These are phyloP conservation scores for Domatiomyces catenatus DNA, from an alignment of 2,329 filamentous ascomycete species.

Conservation along the genomic window DNA sequence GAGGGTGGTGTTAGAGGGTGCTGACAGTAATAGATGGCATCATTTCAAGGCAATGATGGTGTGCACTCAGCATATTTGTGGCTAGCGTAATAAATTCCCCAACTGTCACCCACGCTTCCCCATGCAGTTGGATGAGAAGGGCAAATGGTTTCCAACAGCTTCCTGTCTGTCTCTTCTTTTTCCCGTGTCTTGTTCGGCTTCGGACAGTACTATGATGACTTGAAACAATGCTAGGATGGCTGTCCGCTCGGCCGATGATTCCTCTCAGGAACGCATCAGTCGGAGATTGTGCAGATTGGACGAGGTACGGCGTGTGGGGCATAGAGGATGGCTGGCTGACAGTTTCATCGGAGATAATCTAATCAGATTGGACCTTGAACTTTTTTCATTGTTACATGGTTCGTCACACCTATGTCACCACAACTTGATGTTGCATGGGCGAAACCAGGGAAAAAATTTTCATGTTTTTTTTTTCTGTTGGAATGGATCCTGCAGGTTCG, in stretches of 20 bases:
- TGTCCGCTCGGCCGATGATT: neutral
- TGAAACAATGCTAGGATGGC: neutral
- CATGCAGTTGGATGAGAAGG: neutral
- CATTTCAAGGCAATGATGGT: neutral
- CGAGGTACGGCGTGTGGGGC: neutral
- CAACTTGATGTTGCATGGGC: neutral
- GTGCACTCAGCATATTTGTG: neutral
- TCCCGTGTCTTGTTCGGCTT: neutral
- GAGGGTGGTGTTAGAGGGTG: neutral
- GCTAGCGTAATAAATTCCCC: neutral
- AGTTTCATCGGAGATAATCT: slow-evolving; percentile 8
- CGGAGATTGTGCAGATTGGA: no score
- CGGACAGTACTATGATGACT: neutral
- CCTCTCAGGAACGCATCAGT: neutral
- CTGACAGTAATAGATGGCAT: neutral
- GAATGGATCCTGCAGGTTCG: neutral
- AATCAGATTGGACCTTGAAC: slow-evolving; percentile 14
- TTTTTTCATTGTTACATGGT: slow-evolving; percentile 1
- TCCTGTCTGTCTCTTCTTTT: neutral
- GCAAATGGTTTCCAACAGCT: neutral
- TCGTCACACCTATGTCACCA: no score
- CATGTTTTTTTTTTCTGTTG: no score
- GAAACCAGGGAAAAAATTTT: neutral
- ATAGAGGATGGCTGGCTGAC: neutral
- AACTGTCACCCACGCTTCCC: neutral